phyloP scores from a whole-genome alignment of 345 rosid species.

The Gossypium arboreum region DNA sequence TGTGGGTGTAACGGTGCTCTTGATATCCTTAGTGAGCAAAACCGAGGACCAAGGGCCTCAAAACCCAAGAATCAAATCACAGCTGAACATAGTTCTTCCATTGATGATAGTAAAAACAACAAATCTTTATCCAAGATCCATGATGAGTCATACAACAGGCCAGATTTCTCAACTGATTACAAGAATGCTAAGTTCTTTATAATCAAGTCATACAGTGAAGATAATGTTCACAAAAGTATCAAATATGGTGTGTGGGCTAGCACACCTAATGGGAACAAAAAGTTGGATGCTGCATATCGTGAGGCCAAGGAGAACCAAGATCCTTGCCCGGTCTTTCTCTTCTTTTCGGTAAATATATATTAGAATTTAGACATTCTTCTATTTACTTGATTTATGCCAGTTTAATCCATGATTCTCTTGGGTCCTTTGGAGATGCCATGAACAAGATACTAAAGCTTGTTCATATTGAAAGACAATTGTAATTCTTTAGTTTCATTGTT shows the following conservation, averaged over 20 bases:
- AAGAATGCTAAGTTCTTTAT: conserved; percentile 74
- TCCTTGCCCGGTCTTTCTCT: conserved; percentile 60
- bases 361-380: neutral
- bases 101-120: conserved; percentile 38
- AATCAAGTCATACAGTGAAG: conserved; percentile 94
- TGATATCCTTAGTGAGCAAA: conserved; percentile 77
- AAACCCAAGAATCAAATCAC: conserved; percentile 59
- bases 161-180: conserved; percentile 58
- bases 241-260: conserved; percentile 95
- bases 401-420: neutral
- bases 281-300: conserved; percentile 69
- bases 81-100: conserved; percentile 49
- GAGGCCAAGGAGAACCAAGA: conserved; percentile 71
- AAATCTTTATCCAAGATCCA: conserved; percentile 39
- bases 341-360: conserved; percentile 58
- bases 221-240: conserved; percentile 94
- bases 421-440: neutral
- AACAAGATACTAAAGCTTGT: neutral
- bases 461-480: neutral
- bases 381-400: neutral
- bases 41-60: conserved; percentile 83
- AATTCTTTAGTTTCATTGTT: neutral
- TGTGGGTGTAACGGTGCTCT: conserved; percentile 65
- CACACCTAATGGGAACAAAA: conserved; percentile 88
- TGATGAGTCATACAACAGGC: conserved; percentile 45